Evolutionary conservation across 768 basidiomycete species (phyloP).

Genomic region (Coprinellus micaceus): DNA sequence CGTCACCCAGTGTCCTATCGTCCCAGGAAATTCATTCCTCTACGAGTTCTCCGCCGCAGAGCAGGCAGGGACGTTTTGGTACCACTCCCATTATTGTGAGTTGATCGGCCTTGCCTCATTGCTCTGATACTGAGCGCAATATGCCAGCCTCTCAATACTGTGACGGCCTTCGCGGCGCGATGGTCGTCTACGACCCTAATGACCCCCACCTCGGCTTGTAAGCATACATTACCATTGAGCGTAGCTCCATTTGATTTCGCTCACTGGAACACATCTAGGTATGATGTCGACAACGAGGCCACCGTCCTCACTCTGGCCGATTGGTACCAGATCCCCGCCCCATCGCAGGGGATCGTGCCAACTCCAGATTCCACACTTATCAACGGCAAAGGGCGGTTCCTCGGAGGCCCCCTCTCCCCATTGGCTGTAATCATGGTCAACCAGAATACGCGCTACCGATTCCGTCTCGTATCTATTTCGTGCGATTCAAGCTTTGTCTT

Average conservation of each 20-base stretch:
- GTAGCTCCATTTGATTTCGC: background rate
- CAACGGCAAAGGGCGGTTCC: slow-evolving; percentile 20
- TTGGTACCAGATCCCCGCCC: slow-evolving; percentile 28
- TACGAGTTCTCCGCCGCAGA: slow-evolving; percentile 22
- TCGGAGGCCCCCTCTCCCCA: slow-evolving; percentile 18
- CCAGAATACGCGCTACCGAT: slow-evolving; percentile 28
- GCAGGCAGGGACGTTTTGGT: slow-evolving; percentile 33
- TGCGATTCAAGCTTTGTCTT: slow-evolving; percentile 35
- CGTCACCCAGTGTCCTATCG: slow-evolving; percentile 29
- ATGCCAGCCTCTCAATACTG: slow-evolving; percentile 6
- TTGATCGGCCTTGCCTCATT: background rate
- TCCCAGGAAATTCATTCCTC: slow-evolving; percentile 24
- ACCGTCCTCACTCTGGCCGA: slow-evolving; percentile 43
- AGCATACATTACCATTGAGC: slow-evolving; percentile 20
- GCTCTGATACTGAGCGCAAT: background rate
- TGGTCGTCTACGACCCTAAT: slow-evolving; percentile 23
- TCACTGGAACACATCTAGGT: background rate
- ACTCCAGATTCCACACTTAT: slow-evolving; percentile 14
- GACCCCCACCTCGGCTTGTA: slow-evolving; percentile 20
- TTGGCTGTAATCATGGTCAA: slow-evolving; percentile 39
- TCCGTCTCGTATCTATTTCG: slow-evolving; percentile 23
- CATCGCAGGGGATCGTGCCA: background rate
- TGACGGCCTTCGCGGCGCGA: too few species aligned
- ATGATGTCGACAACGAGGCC: slow-evolving; percentile 20
- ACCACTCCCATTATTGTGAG: slow-evolving; percentile 17